Evolutionary conservation across 768 basidiomycete species (phyloP), one percentile per base, ranked within the genome.

Genomic region (Leccinum boreale): DNA sequence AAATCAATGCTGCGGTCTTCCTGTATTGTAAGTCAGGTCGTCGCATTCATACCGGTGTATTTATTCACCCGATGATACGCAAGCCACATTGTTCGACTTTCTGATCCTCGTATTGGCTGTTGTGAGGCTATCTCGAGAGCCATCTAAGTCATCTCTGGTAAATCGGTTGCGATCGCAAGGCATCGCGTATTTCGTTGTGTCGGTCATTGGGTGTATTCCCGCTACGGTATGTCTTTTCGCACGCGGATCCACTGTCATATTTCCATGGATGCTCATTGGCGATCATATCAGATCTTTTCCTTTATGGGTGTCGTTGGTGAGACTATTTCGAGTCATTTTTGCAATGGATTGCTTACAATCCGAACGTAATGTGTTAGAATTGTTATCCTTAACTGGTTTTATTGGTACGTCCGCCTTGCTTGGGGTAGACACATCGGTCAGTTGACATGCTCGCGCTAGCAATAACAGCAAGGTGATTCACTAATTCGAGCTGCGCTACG

Each of bases 21-120:
- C 8, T 59, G 9, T 70, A 70, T 50, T 54, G 69, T 70, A 14
- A 51, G 70, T 53, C 8, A 12, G 11, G 3, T 33, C 5, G 5
- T 50, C 29, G 3, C 14, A 0, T 21, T 58, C 21, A 9, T 10
- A 39, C 11, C 2, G 11, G n/a, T 4, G 17, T n/a, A 39, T 35
- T 36, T 59, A 26, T 44, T 63, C n/a, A 55, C 28, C 15, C 19
- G 5, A 12, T 48, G 56, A 26, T 5, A 28, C 3, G 15, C n/a
- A 58, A 70, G 69, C 69, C n/a, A 33, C 60, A 46, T 53, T 51
- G 23, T 70, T 60, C 14, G 61, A 72, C 31, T 51, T 63, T n/a
- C 3, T 67, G 2, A 53, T 70, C 15, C 42, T 70, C 17, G n/a
- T 62, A 4, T 26, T 72, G 15, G 59, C 60, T 10, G 21, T 63